Percentiles rank a stretch among this genome's conserved stretches.
phyloP scores from a whole-genome alignment of 2,329 filamentous ascomycete species.

The Cladophialophora chaetospira region DNA sequence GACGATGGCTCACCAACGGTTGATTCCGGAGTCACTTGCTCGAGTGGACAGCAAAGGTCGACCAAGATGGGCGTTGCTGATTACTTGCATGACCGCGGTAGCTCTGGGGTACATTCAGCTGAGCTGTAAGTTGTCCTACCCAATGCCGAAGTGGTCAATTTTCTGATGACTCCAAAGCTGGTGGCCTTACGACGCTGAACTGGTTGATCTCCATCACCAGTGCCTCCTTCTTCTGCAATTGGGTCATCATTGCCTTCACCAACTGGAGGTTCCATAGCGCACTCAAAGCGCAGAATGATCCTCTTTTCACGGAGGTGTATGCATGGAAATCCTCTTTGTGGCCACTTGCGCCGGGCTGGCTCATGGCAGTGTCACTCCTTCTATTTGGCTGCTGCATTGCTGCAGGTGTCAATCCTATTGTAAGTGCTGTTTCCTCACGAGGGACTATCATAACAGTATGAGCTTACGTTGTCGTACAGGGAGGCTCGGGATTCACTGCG shows the following conservation, averaged over 20 bases:
- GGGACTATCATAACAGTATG: too few relatives aligned
- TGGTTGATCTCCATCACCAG: slow-evolving; percentile 38
- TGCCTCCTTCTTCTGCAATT: slow-evolving; percentile 39
- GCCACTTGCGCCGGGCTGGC: slow-evolving; percentile 37
- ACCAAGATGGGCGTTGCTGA: slow-evolving; percentile 35
- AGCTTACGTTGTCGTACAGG: not conserved
- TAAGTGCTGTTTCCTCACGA: not conserved
- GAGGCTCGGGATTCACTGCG: slow-evolving; percentile 19
- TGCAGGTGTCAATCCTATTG: slow-evolving; percentile 24
- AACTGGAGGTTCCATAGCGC: slow-evolving; percentile 38
- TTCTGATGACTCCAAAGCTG: slow-evolving; percentile 4
- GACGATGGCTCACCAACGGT: slow-evolving; percentile 36
- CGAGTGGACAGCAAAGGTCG: slow-evolving; percentile 37
- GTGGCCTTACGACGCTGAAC: slow-evolving; percentile 32
- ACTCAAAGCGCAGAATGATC: slow-evolving; percentile 35
- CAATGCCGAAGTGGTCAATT: not conserved
- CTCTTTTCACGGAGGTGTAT: slow-evolving; percentile 35
- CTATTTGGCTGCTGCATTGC: slow-evolving; percentile 28
- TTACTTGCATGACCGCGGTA: slow-evolving; percentile 35
- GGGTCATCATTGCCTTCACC: slow-evolving; percentile 40
- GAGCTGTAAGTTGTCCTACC: slow-evolving; percentile 24
- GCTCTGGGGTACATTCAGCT: slow-evolving; percentile 39
- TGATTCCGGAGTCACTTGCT: slow-evolving; percentile 37
- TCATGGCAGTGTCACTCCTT: slow-evolving; percentile 32
- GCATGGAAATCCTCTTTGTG: slow-evolving; percentile 37